Evolutionary conservation across 2,329 filamentous ascomycete species (phyloP).

Genomic region (Graphiopsis chlorocephala): DNA sequence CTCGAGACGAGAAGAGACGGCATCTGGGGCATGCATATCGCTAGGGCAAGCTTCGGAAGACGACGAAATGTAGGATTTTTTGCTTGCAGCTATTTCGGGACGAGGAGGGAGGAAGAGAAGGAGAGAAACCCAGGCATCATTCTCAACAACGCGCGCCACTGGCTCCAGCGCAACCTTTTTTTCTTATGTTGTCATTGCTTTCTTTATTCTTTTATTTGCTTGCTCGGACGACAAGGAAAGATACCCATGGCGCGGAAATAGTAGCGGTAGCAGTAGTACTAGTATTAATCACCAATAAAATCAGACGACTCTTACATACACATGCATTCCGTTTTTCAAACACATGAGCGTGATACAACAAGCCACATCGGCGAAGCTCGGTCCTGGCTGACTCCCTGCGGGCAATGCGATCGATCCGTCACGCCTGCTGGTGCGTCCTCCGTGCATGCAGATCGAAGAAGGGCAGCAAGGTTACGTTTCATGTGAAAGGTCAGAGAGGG

Average conservation of each 20-base stretch:
- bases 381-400: background rate
- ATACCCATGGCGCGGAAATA: slow-evolving; percentile 7
- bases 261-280: background rate
- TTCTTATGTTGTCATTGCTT: background rate
- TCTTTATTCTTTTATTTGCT: background rate
- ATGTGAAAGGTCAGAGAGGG: background rate
- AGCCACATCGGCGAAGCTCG: background rate
- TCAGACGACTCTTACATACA: background rate
- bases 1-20: background rate
- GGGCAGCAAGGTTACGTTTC: background rate
- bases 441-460: background rate
- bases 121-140: background rate
- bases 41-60: background rate
- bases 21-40: background rate
- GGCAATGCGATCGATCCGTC: background rate
- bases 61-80: background rate
- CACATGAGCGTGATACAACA: no score
- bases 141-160: background rate
- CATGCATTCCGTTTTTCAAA: background rate
- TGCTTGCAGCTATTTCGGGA: background rate
- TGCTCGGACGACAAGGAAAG: slow-evolving; percentile 3
- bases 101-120: background rate
- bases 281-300: background rate
- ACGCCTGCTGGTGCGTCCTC: background rate
- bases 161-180: background rate